A percentile compares a stretch with the other conserved stretches of the same genome.
These are phyloP conservation scores for Xylaria cubensis DNA, from an alignment of 495 filamentous ascomycete genomes.

Conservation along the genomic window DNA sequence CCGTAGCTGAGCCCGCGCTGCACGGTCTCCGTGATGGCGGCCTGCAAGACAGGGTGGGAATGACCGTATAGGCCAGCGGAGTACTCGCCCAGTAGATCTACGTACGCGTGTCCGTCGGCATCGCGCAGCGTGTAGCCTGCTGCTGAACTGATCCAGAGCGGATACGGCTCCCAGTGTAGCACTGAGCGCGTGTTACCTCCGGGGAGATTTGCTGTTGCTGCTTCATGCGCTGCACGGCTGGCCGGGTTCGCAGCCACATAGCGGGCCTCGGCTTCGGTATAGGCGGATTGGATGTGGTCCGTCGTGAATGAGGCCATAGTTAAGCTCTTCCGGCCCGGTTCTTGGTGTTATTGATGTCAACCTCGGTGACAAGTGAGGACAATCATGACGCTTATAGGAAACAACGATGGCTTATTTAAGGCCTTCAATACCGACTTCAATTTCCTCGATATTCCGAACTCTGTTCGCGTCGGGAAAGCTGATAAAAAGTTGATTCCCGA, in stretches of 20 bases:
- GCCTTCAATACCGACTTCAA: neutral
- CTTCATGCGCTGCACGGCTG: conserved; percentile 46
- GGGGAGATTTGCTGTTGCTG: conserved; percentile 53
- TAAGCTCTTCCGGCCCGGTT: neutral
- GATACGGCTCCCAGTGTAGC: conserved; percentile 64
- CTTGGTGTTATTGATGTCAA: neutral
- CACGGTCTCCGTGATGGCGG: conserved; percentile 40
- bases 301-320: conserved; percentile 6
- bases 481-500: conserved; percentile 10
- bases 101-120: conserved; percentile 52
- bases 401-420: neutral
- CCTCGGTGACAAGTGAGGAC: neutral
- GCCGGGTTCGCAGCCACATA: conserved; percentile 43
- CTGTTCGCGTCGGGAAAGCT: conserved; percentile 6
- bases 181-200: conserved; percentile 69
- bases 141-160: conserved; percentile 53
- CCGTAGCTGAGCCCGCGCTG: conserved; percentile 26
- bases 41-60: conserved; percentile 51
- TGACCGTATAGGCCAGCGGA: conserved; percentile 64
- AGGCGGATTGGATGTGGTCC: conserved; percentile 30
- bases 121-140: conserved; percentile 47
- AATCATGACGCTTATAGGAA: neutral
- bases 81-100: conserved; percentile 60
- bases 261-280: conserved; percentile 39
- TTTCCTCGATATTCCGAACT: neutral